Base-by-base conservation (phyloP, 257 asterid genomes). In the Solanum boliviense region DNA sequence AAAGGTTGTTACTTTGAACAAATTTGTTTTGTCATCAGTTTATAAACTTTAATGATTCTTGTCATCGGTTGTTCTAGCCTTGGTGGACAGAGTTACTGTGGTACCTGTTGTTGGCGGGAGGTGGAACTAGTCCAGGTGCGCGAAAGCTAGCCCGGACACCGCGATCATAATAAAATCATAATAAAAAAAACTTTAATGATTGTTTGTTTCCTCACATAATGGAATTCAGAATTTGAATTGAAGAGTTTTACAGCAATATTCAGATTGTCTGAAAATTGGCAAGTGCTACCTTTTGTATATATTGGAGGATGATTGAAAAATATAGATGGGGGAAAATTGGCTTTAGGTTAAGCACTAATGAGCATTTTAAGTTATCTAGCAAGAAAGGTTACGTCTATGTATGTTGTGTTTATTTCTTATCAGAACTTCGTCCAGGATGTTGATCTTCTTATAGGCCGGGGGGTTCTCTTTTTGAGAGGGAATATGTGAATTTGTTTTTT, bases 1-100 rank as follows among this genome's bases (percentile, higher is more conserved):
- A 18, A 36, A 73, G n/a, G 85, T 9, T 23, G 74, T 38, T 13
- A 83, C 88, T 90, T 88, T 86, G 88, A 89, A 89, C 89, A 71
- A 81, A 44, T 79, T 46, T 46, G 70, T 81, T 81, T 48, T 81
- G 13, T 34, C 18, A 81, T 81, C 11, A 46, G 27, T 58, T 38
- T 3, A 75, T 38, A 38, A 85, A 88, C 70, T 89, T 41, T 86
- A 23, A 23, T 70, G 75, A 81, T 6, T 60, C 65, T 56, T 56
- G 4, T 18, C 11, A 56, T 18, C n/a, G 0, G 25, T 56, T 18
- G 25, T 56, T 20, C 11, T 56, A 56, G 0, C 11, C 11, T 56
- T 7, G 65, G 25, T 56, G 65, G 65, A 56, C 2, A 18, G n/a
- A 56, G 25, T 20, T 56, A 56, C 9, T 16, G 0, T 52, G 0